Evolutionary conservation across 164 flowering plant species (phyloP).

Genomic region (Taxillus chinensis): DNA sequence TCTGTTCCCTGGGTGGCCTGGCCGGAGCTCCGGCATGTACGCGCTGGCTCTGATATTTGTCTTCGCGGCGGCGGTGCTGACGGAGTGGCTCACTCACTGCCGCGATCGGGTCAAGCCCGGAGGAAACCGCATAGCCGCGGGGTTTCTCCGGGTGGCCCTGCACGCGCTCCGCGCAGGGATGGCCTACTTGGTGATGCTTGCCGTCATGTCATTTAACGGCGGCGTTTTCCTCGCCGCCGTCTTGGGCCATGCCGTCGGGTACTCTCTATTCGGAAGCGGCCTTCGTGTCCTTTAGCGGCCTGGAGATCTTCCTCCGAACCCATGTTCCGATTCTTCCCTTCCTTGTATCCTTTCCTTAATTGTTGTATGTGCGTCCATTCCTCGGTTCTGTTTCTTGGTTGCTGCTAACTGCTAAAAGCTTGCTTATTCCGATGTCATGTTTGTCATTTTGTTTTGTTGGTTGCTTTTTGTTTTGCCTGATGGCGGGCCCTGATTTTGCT

Average conservation of each 20-base stretch:
- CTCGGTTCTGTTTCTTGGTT: too few species aligned
- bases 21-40: constrained; percentile 26
- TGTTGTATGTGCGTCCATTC: too few species aligned
- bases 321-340: too few species aligned
- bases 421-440: too few species aligned
- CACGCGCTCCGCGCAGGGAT: constrained; percentile 27
- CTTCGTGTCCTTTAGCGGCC: neutral
- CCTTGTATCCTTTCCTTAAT: too few species aligned
- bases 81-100: constrained; percentile 28
- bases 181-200: constrained; percentile 37
- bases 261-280: constrained; percentile 12
- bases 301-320: too few species aligned
- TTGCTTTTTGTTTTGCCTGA: too few species aligned
- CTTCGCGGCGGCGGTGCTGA: constrained; percentile 17
- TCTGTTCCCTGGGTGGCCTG: constrained; percentile 39
- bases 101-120: constrained; percentile 10
- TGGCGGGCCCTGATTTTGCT: too few species aligned
- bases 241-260: constrained; percentile 14
- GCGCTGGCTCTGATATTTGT: constrained; percentile 24
- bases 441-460: too few species aligned
- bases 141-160: constrained; percentile 15
- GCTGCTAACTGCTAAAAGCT: too few species aligned
- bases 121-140: constrained; percentile 8
- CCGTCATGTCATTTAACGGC: constrained; percentile 33
- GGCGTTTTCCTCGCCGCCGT: constrained; percentile 19